Evolutionary conservation across 2,329 filamentous ascomycete genomes (phyloP), one percentile per base, ranked within the genome.

Genomic region (Pestalotiopsis sp.): DNA sequence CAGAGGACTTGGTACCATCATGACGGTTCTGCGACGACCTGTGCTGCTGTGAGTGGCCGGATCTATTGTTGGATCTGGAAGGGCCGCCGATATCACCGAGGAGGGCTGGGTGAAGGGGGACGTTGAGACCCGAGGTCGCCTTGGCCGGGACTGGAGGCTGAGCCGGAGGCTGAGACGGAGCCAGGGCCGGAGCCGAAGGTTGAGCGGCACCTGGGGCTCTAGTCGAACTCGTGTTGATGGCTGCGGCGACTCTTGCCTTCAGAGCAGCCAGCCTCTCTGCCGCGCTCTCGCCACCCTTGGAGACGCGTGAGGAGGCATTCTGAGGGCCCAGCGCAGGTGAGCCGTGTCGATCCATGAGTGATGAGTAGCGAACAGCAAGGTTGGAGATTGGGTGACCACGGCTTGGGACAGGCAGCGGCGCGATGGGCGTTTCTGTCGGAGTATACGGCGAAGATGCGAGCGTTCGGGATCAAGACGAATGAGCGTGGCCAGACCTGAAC

Each of bases 241-340:
- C 92, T 64, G 92, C 92, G 62, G 92, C 92, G 13, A 96, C 92
- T 73, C 93, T 88, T 27, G 93, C 93, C 79, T 92, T 95, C 77
- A 97, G 87, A 58, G 92, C 91, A 62, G 93, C 93, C 72, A 95
- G 84, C 71, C 88, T 85, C 80, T 93, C 86, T 76, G 91, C 85
- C 71, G 88, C 83, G 20, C 87, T 85, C 72, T 89, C 83, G 61
- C 85, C 74, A 25, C 61, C 61, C 74, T 90, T 86, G 76, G 88
- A 84, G 39, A 90, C 80, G 69, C 87, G 83, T 27, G 85, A 86
- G 4, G 84, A 79, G 57, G 80, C 76, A 74, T 86, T 85, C 61
- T 85, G 86, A 68, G 87, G 87, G 36, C 84, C 86, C n/a, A 90
- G 82, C 67, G 86, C 84, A 17, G 83, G 81, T 14, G 83, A 82